Percentiles rank a stretch among this genome's conserved stretches.
Evolutionary conservation across 2,329 filamentous ascomycete species (phyloP).

Genomic region (Clarireedia sp.): DNA sequence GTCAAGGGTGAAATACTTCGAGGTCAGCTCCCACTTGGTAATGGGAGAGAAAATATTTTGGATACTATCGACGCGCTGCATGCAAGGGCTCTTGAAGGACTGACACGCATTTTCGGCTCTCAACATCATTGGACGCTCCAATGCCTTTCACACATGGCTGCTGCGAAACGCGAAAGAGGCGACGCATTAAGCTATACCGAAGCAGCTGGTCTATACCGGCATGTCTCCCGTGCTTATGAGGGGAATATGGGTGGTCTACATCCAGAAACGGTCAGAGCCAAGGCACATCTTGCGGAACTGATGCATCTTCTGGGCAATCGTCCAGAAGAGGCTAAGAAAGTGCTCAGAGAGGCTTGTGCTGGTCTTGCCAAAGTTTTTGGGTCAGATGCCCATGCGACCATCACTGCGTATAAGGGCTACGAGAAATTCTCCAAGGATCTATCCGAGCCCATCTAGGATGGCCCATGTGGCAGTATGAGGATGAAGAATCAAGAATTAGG

Average conservation of each 20-base stretch:
- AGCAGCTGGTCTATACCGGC: conserved; percentile 15
- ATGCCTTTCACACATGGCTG: conserved; percentile 19
- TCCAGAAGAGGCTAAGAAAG: conserved; percentile 18
- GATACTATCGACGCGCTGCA: conserved; percentile 19
- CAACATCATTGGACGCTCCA: conserved; percentile 22
- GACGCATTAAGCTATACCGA: conserved; percentile 13
- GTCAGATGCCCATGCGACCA: conserved; percentile 18
- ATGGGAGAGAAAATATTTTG: conserved; percentile 15
- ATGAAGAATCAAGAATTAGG: too few relatives aligned
- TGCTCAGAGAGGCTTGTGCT: conserved; percentile 22
- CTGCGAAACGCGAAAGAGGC: conserved; percentile 19
- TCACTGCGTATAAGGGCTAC: conserved; percentile 20
- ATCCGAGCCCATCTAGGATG: conserved; percentile 3
- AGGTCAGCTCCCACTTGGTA: conserved; percentile 14
- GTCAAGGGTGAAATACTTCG: conserved; percentile 25
- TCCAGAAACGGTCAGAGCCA: conserved; percentile 21
- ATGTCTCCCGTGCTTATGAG: conserved; percentile 17
- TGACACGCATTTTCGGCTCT: conserved; percentile 19
- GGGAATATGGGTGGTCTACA: conserved; percentile 20
- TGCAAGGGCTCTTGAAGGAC: conserved; percentile 16
- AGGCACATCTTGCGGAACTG: conserved; percentile 18
- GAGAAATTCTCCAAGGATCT: conserved; percentile 22
- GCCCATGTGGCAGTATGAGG: not conserved
- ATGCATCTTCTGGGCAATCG: conserved; percentile 13
- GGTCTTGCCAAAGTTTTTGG: conserved; percentile 20